These are phyloP conservation scores for Sonneratia caseolaris DNA, from an alignment of 345 rosid species.

Conservation along the genomic window DNA sequence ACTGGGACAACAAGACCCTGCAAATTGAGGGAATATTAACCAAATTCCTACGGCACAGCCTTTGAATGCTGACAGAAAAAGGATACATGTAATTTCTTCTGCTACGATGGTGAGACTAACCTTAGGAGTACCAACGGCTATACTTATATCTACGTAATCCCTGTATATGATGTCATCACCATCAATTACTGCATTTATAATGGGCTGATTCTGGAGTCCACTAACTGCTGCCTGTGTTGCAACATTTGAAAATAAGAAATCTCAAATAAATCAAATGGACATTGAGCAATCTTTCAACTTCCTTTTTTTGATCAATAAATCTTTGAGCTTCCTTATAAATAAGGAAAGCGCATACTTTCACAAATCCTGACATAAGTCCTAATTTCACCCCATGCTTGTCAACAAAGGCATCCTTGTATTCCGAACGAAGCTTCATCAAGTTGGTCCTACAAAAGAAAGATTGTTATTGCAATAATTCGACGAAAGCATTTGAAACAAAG, in stretches of 20 bases:
- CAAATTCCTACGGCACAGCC: not conserved
- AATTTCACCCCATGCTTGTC: slow-evolving; percentile 97
- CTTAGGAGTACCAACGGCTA: slow-evolving; percentile 90
- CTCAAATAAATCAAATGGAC: not conserved
- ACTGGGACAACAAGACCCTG: slow-evolving; percentile 93
- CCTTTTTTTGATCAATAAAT: not conserved
- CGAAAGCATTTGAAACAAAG: not conserved
- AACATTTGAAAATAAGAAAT: slow-evolving; percentile 5
- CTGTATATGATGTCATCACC: slow-evolving; percentile 97
- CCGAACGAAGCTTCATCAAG: slow-evolving; percentile 94
- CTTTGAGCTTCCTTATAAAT: no score
- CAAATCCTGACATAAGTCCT: slow-evolving; percentile 96
- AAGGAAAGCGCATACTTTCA: slow-evolving; percentile 41
- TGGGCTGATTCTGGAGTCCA: slow-evolving; percentile 90
- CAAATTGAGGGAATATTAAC: not conserved
- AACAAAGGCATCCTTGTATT: slow-evolving; percentile 87
- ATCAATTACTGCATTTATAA: slow-evolving; percentile 94
- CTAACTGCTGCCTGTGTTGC: slow-evolving; percentile 95
- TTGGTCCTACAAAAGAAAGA: slow-evolving; percentile 54
- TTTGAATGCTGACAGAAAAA: not conserved
- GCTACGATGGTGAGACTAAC: slow-evolving; percentile 20
- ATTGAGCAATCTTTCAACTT: not conserved
- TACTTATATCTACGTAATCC: slow-evolving; percentile 88
- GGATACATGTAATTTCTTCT: not conserved
- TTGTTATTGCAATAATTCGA: not conserved